Base-by-base conservation (phyloP, 495 filamentous ascomycete genomes). In the Rhypophila decipiens region DNA sequence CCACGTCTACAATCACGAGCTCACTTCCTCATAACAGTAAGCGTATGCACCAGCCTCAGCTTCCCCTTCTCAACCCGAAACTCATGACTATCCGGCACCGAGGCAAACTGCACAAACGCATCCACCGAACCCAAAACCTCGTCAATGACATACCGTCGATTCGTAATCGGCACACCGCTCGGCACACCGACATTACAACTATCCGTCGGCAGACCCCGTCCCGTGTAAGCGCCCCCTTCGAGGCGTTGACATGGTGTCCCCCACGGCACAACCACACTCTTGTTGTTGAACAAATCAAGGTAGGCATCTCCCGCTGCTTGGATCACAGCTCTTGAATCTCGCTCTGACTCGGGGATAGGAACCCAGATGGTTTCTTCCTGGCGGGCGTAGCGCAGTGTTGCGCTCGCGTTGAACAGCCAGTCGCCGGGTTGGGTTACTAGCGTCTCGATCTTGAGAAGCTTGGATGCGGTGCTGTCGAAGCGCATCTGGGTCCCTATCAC, bases 351-450 rank as follows among this genome's bases (percentile, higher is more conserved):
- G 4, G 75, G 70, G 49, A 78, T 76, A 21, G 61, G 44, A 21
- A 56, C 56, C 74, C 73, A 78, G 3, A 20, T 8, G 15, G 24
- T 27, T 33, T 61, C 54, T 53, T 73, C 69, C 3, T 56, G 39
- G 12, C 54, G 48, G 2, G 72, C 67, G 59, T 67, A 75, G 15
- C 61, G 46, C 33, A 72, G 67, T 13, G 75, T 76, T n/a, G 66
- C 64, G 12, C 67, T 68, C 1, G 73, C 73, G 52, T 77, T 72
- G 62, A 77, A 77, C 11, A 71, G 58, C 73, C 74, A 75, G 51
- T 71, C 64, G 38, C 67, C 68, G 11, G 61, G 61, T 19, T 63
- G 64, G 8, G 67, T 68, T 38, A 67, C 61, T 15, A 78, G 60
- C 3, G 63, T 53, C 53, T 75, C 75, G 27, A 75, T 57, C 47